Evolutionary conservation across 345 rosid species (phyloP).

Genomic region (Linum tenue): DNA sequence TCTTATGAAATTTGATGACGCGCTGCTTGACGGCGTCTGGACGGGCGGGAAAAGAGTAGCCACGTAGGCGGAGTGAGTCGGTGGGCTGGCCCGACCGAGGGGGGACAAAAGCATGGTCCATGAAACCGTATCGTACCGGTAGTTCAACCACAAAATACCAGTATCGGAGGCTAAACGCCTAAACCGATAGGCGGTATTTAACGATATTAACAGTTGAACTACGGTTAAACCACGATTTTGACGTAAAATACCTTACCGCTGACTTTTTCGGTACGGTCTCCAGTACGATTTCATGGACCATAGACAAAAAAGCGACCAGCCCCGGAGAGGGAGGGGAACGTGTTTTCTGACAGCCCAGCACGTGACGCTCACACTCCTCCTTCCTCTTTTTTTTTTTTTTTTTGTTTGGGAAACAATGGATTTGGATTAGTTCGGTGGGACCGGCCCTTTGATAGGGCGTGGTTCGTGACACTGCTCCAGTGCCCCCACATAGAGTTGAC

Average conservation of each 20-base stretch:
- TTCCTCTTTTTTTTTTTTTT: too few relatives aligned
- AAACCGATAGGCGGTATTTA: too few relatives aligned
- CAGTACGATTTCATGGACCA: too few relatives aligned
- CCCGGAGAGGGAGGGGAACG: conserved; percentile 14
- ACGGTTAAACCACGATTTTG: too few relatives aligned
- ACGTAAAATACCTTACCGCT: too few relatives aligned
- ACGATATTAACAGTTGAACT: too few relatives aligned
- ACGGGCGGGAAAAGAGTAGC: conserved; percentile 5
- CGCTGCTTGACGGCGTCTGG: background rate
- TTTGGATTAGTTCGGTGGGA: background rate
- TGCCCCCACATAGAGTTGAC: conserved; percentile 13
- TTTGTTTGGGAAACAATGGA: background rate
- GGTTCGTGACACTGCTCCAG: conserved; percentile 14
- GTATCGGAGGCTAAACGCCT: too few relatives aligned
- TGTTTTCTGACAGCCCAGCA: conserved; percentile 32
- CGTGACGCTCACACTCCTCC: conserved; percentile 21
- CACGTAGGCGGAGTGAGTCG: conserved; percentile 15
- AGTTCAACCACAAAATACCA: too few relatives aligned
- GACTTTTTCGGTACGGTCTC: too few relatives aligned
- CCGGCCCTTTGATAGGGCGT: background rate
- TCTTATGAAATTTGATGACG: conserved; percentile 3
- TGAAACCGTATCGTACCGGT: too few relatives aligned
- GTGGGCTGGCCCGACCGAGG: conserved; percentile 2
- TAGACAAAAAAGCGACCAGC: too few relatives aligned
- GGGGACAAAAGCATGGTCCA: background rate